Conservation (phyloP, 2,329 filamentous ascomycete species). For the Colletotrichum liriopes region DNA sequence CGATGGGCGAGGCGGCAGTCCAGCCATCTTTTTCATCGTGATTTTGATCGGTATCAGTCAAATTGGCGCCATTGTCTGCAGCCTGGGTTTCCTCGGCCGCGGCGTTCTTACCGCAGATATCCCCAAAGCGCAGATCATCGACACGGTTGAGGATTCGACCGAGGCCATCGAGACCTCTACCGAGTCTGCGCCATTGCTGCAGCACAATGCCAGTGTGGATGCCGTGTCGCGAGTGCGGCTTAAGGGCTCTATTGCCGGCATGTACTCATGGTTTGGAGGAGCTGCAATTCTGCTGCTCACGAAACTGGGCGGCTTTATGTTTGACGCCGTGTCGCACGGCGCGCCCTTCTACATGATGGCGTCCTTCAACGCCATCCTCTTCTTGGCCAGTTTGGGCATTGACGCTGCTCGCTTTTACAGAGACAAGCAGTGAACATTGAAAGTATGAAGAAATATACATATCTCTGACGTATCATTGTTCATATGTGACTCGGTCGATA, state of each 20-base stretch:
- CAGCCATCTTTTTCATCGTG: slow-evolving; percentile 81
- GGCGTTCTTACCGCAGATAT: slow-evolving; percentile 77
- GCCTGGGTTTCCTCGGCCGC: slow-evolving; percentile 87
- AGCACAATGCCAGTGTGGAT: slow-evolving; percentile 46
- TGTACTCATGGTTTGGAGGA: slow-evolving; percentile 93
- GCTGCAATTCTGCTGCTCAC: slow-evolving; percentile 92
- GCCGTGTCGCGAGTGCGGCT: slow-evolving; percentile 70
- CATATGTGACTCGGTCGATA: background rate
- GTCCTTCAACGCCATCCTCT: slow-evolving; percentile 82
- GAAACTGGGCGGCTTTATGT: slow-evolving; percentile 89
- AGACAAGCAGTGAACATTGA: slow-evolving; percentile 29
- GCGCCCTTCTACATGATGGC: slow-evolving; percentile 98
- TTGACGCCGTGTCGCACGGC: slow-evolving; percentile 81
- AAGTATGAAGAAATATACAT: slow-evolving; percentile 7
- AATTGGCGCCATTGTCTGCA: slow-evolving; percentile 97
- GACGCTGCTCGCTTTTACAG: slow-evolving; percentile 61
- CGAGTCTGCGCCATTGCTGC: slow-evolving; percentile 60
- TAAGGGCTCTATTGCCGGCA: slow-evolving; percentile 94
- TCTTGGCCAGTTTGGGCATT: slow-evolving; percentile 70
- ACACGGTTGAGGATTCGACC: slow-evolving; percentile 45
- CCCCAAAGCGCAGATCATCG: slow-evolving; percentile 49
- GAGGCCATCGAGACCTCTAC: slow-evolving; percentile 54
- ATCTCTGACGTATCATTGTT: background rate
- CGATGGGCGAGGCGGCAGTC: slow-evolving; percentile 76
- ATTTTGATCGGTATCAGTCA: slow-evolving; percentile 91